Evolutionary conservation across 2,329 filamentous ascomycete genomes (phyloP).

Genomic region (Diaporthe sp.): DNA sequence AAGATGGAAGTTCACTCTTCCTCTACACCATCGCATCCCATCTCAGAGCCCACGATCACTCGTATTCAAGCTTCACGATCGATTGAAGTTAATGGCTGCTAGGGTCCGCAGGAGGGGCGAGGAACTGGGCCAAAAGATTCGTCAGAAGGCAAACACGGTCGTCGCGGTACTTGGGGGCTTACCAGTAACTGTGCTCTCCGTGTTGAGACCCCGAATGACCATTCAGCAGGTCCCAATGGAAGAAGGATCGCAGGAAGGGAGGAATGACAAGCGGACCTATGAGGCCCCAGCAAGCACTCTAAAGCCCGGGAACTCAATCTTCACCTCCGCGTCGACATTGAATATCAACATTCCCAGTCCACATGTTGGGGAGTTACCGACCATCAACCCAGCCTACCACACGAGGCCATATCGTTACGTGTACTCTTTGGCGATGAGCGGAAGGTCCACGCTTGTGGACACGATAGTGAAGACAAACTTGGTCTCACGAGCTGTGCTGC

Average conservation of each 20-base stretch:
- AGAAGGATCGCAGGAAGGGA: background rate
- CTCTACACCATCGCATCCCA: conserved; percentile 25
- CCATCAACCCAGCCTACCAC: conserved; percentile 71
- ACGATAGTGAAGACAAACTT: conserved; percentile 76
- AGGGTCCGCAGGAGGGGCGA: background rate
- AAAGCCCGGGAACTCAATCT: too few relatives aligned
- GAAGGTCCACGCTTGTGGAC: conserved; percentile 72
- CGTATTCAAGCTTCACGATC: background rate
- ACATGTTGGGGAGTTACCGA: conserved; percentile 74
- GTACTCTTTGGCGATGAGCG: conserved; percentile 69
- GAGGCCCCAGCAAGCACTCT: too few relatives aligned
- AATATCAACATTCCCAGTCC: conserved; percentile 62
- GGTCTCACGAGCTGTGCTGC: conserved; percentile 61
- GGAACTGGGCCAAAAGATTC: background rate
- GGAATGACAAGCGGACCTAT: background rate
- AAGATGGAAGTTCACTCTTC: conserved; percentile 60
- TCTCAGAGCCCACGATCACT: background rate
- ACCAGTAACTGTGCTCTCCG: background rate
- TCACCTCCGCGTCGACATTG: conserved; percentile 19
- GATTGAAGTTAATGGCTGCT: background rate
- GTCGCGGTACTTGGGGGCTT: background rate
- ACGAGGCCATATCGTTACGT: conserved; percentile 70
- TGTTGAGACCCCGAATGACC: background rate
- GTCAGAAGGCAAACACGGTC: background rate
- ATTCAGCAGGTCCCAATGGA: background rate